These are phyloP conservation scores for Fusarium brachygibbosum DNA, from an alignment of 2,329 filamentous ascomycete genomes.

Conservation along the genomic window DNA sequence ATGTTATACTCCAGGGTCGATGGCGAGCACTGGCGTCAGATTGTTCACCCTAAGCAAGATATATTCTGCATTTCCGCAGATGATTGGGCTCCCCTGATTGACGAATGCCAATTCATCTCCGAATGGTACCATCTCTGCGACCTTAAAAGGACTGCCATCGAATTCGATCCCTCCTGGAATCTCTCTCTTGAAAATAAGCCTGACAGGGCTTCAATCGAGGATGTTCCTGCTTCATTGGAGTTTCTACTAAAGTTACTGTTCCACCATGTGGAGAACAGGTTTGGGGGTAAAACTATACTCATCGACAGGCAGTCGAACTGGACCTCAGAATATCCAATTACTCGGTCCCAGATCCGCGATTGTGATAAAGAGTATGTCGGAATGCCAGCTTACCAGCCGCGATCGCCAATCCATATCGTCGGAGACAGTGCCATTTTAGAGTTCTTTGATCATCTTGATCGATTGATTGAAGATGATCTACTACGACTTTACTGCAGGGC, in stretches of 20 bases:
- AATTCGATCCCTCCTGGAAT: background rate
- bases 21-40: background rate
- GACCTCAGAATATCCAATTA: background rate
- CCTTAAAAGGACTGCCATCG: background rate
- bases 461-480: too few relatives aligned
- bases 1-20: background rate
- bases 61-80: background rate
- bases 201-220: fast-evolving
- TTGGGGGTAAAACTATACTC: background rate
- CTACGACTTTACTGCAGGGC: too few relatives aligned
- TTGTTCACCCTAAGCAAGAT: fast-evolving
- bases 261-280: fast-evolving
- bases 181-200: background rate
- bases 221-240: background rate
- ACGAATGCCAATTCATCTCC: too few relatives aligned
- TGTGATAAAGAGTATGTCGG: background rate
- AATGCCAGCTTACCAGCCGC: background rate
- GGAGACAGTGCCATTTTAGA: background rate
- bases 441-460: background rate
- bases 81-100: too few relatives aligned
- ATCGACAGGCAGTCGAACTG: background rate
- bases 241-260: background rate
- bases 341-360: background rate
- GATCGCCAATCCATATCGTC: background rate
- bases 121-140: too few relatives aligned